Evolutionary conservation across 2,329 filamentous ascomycete species (phyloP), one percentile per base, ranked within the genome.

Genomic region (Fusarium sp.): DNA sequence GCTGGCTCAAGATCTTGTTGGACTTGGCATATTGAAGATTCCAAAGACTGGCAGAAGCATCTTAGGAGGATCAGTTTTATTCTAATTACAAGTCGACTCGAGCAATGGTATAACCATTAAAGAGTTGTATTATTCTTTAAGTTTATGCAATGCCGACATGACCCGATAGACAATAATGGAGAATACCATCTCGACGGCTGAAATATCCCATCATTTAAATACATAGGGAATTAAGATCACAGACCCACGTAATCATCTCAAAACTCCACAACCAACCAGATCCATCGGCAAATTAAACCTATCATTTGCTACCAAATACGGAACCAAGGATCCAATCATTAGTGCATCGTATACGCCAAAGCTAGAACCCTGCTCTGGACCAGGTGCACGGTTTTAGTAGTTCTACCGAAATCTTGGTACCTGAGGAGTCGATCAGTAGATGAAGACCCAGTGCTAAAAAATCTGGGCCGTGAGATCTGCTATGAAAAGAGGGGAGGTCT

Each of bases 401-500:
- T 45, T 7, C 15, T 55, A 45, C 38, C 38, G 38, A 55, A 45
- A 33, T 55, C 37, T 55, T 45, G 52, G 52, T 55, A 55, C 27
- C 52, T 45, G 38, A 45, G 27, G 1, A 45, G 52, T 26, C 38
- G 52, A 55, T 55, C 38, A 54, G 52, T 54, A 37, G 52, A 23
- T 35, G 4, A 0, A 12, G 32, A 20, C 37, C 38, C 32, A 26
- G 30, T 18, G n/a, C 2, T 32, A 26, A 23, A 12, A n/a, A n/a
- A 1, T 55, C 52, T 55, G 37, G 38, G 38, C 52, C 15, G 27
- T 13, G 5, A 53, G 49, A 53, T 53, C 49, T 20, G 9, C 35
- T 26, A 9, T 15, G n/a, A 33, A 55, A 45, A 55, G 37, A 55
- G 38, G 52, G 52, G 27, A 26, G 27, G 12, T 2, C 11, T 23